These are phyloP conservation scores for Lactarius hatsudake DNA, from an alignment of 768 basidiomycete genomes.

Conservation along the genomic window DNA sequence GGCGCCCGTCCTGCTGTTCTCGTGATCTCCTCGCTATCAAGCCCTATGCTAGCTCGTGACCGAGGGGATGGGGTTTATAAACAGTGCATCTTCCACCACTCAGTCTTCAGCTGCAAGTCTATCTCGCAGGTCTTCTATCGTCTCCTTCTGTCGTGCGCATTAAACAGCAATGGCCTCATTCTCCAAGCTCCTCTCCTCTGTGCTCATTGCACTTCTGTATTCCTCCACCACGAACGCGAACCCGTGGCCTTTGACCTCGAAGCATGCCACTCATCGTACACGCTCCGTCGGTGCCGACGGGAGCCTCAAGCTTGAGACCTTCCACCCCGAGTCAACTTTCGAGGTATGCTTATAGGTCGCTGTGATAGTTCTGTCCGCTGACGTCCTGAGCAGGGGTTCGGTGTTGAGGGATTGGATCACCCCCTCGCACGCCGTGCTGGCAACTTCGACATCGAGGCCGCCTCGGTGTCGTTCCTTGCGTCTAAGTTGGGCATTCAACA, in stretches of 20 bases:
- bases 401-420: constrained; percentile 29
- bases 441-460: constrained; percentile 27
- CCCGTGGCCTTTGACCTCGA: constrained; percentile 27
- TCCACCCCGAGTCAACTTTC: constrained; percentile 32
- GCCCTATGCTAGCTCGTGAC: neutral
- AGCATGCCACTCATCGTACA: constrained; percentile 31
- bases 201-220: constrained; percentile 29
- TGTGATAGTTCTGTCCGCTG: neutral
- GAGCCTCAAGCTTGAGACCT: constrained; percentile 29
- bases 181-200: constrained; percentile 28
- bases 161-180: constrained; percentile 26
- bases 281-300: constrained; percentile 27
- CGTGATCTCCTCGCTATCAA: neutral
- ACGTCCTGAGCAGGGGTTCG: constrained; percentile 30
- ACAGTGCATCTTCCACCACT: neutral
- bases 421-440: constrained; percentile 29
- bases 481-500: constrained; percentile 28
- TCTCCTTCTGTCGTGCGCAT: neutral
- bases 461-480: constrained; percentile 31
- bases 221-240: constrained; percentile 28
- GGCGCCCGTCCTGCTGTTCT: neutral
- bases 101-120: neutral
- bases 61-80: neutral
- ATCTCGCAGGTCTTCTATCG: neutral
- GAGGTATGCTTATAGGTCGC: constrained; percentile 26